These are phyloP conservation scores for Theobroma cacao DNA, from an alignment of 345 rosid species.

Conservation along the genomic window DNA sequence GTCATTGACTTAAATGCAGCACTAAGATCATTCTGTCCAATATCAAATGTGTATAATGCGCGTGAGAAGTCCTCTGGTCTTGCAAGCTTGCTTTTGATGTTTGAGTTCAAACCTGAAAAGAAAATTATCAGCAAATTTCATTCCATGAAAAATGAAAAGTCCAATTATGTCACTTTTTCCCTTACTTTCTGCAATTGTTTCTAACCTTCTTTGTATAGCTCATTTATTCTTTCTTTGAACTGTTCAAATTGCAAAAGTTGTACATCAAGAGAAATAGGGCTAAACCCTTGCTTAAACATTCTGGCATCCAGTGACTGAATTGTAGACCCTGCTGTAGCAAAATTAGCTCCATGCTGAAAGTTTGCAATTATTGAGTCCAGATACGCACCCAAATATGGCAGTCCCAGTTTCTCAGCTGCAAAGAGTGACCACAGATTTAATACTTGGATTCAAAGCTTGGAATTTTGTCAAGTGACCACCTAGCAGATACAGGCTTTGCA, in stretches of 20 bases:
- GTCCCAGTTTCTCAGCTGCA: constrained; percentile 35
- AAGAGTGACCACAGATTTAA: neutral
- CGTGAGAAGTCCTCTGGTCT: constrained; percentile 36
- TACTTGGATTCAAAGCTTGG: too few relatives aligned
- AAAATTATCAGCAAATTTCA: neutral
- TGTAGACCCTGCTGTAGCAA: constrained; percentile 45
- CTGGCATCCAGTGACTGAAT: constrained; percentile 30
- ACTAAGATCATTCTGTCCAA: constrained; percentile 68
- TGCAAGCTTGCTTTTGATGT: constrained; percentile 25
- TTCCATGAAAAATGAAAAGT: neutral
- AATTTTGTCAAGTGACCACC: neutral
- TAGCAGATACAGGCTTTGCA: neutral
- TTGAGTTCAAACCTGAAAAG: constrained; percentile 39
- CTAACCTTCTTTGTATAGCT: constrained; percentile 26
- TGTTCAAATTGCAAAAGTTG: constrained; percentile 34
- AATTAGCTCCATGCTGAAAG: constrained; percentile 43
- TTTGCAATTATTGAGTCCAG: constrained; percentile 37
- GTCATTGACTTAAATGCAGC: constrained; percentile 4
- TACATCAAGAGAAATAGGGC: constrained; percentile 44
- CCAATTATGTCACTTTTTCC: neutral
- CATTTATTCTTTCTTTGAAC: constrained; percentile 21
- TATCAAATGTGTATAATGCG: constrained; percentile 69
- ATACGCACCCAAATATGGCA: constrained; percentile 42
- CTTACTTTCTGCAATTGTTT: neutral
- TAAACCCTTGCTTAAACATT: constrained; percentile 30